Conservation (phyloP, 805 yeast genomes). For the Pichia heedii region DNA sequence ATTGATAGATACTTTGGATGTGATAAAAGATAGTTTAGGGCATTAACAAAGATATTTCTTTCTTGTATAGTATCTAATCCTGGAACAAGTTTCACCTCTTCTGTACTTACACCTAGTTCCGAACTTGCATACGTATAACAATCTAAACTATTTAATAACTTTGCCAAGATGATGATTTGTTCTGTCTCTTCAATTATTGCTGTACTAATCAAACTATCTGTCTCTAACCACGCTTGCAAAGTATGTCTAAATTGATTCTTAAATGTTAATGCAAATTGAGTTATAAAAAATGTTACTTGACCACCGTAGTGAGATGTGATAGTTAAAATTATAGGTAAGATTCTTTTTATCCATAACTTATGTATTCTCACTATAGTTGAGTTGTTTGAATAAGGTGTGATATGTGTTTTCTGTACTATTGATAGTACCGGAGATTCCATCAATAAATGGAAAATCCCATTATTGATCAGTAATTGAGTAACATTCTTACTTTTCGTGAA, state of each 20-base stretch:
- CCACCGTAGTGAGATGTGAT: constrained; percentile 57
- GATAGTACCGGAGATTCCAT: constrained; percentile 68
- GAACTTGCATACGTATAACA: constrained; percentile 37
- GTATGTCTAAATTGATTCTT: constrained; percentile 56
- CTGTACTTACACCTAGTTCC: constrained; percentile 12
- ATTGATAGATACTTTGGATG: constrained; percentile 81
- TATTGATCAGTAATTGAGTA: constrained; percentile 55
- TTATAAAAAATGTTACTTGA: constrained; percentile 53
- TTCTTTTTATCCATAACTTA: constrained; percentile 78
- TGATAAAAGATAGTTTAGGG: constrained; percentile 63
- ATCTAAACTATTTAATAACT: constrained; percentile 44
- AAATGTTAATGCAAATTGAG: constrained; percentile 55
- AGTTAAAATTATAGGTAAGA: constrained; percentile 57
- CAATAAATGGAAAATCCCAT: constrained; percentile 59
- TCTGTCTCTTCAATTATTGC: constrained; percentile 52
- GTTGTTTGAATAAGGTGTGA: constrained; percentile 37
- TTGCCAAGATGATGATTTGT: constrained; percentile 58
- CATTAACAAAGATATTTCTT: constrained; percentile 48
- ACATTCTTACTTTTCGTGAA: constrained; percentile 50
- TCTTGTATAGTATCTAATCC: constrained; percentile 56
- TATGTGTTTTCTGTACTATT: constrained; percentile 55
- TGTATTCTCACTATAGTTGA: constrained; percentile 33
- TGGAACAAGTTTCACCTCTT: constrained; percentile 31
- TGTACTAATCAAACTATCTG: constrained; percentile 40
- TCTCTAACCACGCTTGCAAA: constrained; percentile 52